Evolutionary conservation across 176 grass and related monocot genomes (phyloP), one percentile per base, ranked within the genome.

Genomic region (Oryza brachyantha): DNA sequence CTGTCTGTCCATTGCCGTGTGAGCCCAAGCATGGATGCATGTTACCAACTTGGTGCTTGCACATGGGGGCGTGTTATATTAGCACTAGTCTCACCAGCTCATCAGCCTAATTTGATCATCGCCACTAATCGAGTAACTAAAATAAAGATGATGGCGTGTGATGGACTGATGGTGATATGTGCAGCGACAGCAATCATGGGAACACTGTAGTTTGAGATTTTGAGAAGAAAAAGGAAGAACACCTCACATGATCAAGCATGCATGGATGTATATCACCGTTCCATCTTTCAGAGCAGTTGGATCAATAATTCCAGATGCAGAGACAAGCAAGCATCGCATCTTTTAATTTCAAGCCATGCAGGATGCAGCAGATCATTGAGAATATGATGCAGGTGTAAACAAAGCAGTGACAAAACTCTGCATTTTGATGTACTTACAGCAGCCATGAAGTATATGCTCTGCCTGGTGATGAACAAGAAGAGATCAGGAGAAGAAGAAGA

Each of bases 391-490:
- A 68, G 14, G 60, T 52, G 76, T 25, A 16, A 17, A 71, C 12
- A 8, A 21, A 50, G 7, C 46, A 52, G 37, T 48, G 9, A 32
- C 4, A 1, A 32, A 34, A 41, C 19, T 37, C 17, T 28, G n/a
- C 4, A 74, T 13, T n/a, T n/a, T 12, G 19, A 5, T 45, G 12
- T 62, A 83, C 80, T 83, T 27, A 83, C 70, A 75, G 80, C 70
- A 75, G 80, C 70, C 70, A 66, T 83, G 59, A 16, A n/a, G 48
- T 52, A 43, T 52, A 52, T 40, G 13, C 29, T 7, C 37, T 16
- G 75, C 31, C 42, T 22, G 58, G 3, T 2, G 62, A 37, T 36
- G 57, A 57, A 5, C 25, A 32, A 64, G 14, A 58, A 46, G 3
- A 7, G 37, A 64, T 64, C 67, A 63, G 59, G 29, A 5, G 57